Conservation (phyloP, 306 rosid genomes). For the Vachellia collinsii region DNA sequence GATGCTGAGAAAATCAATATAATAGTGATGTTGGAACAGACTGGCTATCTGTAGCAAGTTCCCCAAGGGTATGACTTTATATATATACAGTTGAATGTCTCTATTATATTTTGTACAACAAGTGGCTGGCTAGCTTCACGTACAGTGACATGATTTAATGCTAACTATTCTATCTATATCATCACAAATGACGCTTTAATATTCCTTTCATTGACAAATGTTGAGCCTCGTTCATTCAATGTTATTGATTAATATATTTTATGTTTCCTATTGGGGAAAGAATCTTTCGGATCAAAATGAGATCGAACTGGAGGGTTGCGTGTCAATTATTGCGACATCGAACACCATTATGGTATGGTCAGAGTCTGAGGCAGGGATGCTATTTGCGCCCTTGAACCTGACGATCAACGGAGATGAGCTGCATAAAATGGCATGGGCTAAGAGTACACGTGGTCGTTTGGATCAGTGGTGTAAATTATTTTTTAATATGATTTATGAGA, state of each 20-base stretch:
- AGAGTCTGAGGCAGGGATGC: not conserved
- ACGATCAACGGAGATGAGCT: not conserved
- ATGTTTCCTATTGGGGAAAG: conserved; percentile 34
- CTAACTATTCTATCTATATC: not conserved
- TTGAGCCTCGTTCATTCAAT: not conserved
- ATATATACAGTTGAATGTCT: not conserved
- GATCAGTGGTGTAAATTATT: no score
- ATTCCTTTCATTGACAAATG: conserved; percentile 23
- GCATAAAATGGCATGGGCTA: no score
- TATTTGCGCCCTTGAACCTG: conserved; percentile 21
- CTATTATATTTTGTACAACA: not conserved
- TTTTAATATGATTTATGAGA: no score
- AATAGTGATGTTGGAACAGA: conserved; percentile 55
- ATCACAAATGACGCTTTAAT: not conserved
- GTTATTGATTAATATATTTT: not conserved
- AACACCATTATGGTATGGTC: conserved; percentile 16
- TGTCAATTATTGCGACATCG: conserved; percentile 28
- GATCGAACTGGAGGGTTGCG: not conserved
- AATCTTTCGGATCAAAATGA: not conserved
- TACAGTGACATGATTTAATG: not conserved
- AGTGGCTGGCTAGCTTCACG: not conserved
- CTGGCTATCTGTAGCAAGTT: not conserved
- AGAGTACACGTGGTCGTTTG: no score
- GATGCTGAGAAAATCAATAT: conserved; percentile 33
- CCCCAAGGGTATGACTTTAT: conserved; percentile 10